Conservation (phyloP, 768 basidiomycete genomes). For the Lactarius evosmus region DNA sequence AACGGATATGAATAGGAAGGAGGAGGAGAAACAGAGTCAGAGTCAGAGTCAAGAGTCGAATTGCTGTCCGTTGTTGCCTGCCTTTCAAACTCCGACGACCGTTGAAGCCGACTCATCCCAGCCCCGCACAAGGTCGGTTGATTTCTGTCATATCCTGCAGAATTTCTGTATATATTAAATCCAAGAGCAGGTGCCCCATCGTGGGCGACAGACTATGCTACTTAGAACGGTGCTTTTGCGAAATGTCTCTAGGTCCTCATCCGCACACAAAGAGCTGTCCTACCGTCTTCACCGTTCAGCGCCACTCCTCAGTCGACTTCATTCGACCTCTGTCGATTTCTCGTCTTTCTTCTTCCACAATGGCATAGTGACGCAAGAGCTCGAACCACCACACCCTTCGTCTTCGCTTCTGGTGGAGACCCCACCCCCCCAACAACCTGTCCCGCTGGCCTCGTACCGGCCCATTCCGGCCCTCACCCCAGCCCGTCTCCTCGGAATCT, state of each 20-base stretch:
- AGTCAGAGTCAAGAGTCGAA: too few relatives aligned
- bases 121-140: background rate
- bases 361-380: background rate
- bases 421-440: slow-evolving; percentile 17
- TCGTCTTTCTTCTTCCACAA: slow-evolving; percentile 24
- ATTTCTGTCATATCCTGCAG: background rate
- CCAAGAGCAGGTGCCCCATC: background rate
- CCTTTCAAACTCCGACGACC: slow-evolving; percentile 11
- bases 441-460: slow-evolving; percentile 29
- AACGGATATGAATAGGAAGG: background rate
- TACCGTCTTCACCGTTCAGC: slow-evolving; percentile 13
- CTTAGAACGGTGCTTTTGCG: background rate
- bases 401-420: background rate
- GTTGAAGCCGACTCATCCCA: background rate
- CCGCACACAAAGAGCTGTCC: background rate
- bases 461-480: slow-evolving; percentile 43
- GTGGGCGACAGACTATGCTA: slow-evolving; percentile 15
- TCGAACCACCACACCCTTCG: background rate
- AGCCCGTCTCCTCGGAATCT: slow-evolving; percentile 56
- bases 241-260: slow-evolving; percentile 12
- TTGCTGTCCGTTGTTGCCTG: background rate
- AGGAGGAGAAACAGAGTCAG: background rate
- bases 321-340: slow-evolving; percentile 17
- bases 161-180: background rate
- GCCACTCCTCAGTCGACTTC: slow-evolving; percentile 18